Evolutionary conservation across 2,329 filamentous ascomycete genomes (phyloP).

Genomic region (Immersiporthe knoxdaviesiana): DNA sequence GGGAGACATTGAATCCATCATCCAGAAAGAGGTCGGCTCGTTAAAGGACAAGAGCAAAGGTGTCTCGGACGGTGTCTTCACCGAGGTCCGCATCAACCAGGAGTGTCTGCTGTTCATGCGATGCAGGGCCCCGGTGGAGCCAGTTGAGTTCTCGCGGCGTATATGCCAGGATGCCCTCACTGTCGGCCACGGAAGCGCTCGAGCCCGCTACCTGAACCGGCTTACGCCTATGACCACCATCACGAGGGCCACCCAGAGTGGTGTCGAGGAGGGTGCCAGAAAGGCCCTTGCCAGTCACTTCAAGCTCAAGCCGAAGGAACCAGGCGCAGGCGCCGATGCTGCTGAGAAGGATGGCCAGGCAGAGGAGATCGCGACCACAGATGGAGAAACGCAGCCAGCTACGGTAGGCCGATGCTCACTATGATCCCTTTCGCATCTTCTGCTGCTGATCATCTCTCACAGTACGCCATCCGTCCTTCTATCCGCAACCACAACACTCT

Average conservation of each 20-base stretch:
- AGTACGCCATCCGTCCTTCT: constrained; percentile 86
- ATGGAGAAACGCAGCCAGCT: constrained; percentile 23
- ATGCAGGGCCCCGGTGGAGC: constrained; percentile 58
- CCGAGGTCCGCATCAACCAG: constrained; percentile 57
- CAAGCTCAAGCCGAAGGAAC: constrained; percentile 51
- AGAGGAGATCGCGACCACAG: constrained; percentile 24
- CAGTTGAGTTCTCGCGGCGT: constrained; percentile 54
- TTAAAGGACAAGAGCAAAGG: constrained; percentile 54
- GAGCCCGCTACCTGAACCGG: constrained; percentile 60
- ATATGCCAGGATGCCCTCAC: constrained; percentile 54
- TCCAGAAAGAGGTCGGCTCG: constrained; percentile 70
- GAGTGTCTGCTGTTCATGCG: constrained; percentile 68
- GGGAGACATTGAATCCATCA: constrained; percentile 73
- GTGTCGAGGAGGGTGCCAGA: constrained; percentile 66
- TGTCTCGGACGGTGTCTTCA: constrained; percentile 53
- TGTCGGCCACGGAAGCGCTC: constrained; percentile 39
- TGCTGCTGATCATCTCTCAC: constrained; percentile 16
- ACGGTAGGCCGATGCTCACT: constrained; percentile 8
- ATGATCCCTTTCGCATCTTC: not conserved
- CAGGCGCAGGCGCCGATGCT: constrained; percentile 35
- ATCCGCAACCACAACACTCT: constrained; percentile 74
- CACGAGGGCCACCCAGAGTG: constrained; percentile 69
- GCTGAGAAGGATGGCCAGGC: constrained; percentile 27
- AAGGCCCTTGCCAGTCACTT: constrained; percentile 69
- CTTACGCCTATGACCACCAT: constrained; percentile 56